phyloP scores from a whole-genome alignment of 768 basidiomycete species.

The Amanita exitialis region DNA sequence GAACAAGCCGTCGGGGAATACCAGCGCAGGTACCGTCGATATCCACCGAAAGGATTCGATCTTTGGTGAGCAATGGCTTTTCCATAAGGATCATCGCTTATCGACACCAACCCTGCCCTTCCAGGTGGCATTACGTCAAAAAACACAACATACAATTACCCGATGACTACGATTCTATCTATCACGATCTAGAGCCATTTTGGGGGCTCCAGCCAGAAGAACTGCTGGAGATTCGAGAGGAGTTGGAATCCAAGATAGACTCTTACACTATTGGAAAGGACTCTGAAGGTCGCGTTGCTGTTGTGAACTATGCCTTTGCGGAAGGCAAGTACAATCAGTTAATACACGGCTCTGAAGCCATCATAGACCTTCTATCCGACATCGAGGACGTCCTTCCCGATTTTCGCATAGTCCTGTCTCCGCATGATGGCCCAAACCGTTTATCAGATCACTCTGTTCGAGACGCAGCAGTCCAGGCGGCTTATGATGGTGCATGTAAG shows the following conservation, averaged over 20 bases:
- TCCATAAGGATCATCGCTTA: not conserved
- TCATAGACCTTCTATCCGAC: constrained; percentile 26
- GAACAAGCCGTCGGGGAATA: constrained; percentile 73
- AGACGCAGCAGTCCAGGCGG: constrained; percentile 19
- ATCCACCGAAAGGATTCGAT: constrained; percentile 84
- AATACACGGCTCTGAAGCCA: constrained; percentile 19
- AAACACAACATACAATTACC: constrained; percentile 66
- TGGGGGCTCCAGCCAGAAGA: constrained; percentile 51
- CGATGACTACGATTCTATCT: constrained; percentile 78
- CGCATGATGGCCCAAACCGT: constrained; percentile 32
- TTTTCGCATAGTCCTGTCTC: constrained; percentile 35
- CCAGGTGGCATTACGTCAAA: constrained; percentile 47
- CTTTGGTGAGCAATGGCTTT: constrained; percentile 46
- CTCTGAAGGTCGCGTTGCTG: constrained; percentile 13
- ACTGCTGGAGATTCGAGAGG: constrained; percentile 23
- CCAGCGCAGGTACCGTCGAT: constrained; percentile 56
- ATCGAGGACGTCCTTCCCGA: constrained; percentile 31
- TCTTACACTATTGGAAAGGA: constrained; percentile 32
- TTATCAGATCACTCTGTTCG: constrained; percentile 24
- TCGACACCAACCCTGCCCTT: too few relatives aligned
- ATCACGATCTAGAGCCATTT: constrained; percentile 73
- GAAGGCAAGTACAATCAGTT: constrained; percentile 26
- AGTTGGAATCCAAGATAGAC: constrained; percentile 27
- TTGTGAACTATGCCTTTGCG: constrained; percentile 24
- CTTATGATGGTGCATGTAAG: constrained; percentile 17